Conservation (phyloP, 805 yeast genomes). For the Priceomyces carsonii region DNA sequence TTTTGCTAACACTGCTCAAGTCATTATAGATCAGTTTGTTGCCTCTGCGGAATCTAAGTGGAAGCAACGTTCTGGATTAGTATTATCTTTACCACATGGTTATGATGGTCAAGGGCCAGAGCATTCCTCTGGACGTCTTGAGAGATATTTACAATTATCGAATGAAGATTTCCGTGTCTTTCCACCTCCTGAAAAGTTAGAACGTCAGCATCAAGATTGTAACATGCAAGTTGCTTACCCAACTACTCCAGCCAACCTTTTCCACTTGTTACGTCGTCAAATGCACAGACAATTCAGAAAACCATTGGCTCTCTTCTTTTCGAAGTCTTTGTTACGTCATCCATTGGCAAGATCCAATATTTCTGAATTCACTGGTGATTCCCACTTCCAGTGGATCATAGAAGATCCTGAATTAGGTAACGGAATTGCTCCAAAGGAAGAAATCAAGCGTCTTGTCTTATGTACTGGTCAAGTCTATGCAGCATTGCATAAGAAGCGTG, state of each 20-base stretch:
- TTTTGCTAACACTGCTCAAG: slow-evolving; percentile 99
- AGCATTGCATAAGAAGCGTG: slow-evolving; percentile 88
- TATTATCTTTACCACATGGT: slow-evolving; percentile 96
- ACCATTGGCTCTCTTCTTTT: slow-evolving; percentile 84
- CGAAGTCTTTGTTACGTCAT: slow-evolving; percentile 92
- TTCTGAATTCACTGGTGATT: slow-evolving; percentile 84
- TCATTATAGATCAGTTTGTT: slow-evolving; percentile 92
- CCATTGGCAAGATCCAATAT: slow-evolving; percentile 92
- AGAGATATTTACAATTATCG: slow-evolving; percentile 92
- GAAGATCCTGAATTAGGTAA: slow-evolving; percentile 89
- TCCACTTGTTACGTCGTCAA: slow-evolving; percentile 97
- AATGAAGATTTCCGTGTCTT: slow-evolving; percentile 93
- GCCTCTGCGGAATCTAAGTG: slow-evolving; percentile 97
- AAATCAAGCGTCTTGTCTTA: slow-evolving; percentile 82
- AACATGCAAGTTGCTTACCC: slow-evolving; percentile 98
- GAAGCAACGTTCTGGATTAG: slow-evolving; percentile 98
- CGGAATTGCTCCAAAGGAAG: slow-evolving; percentile 72
- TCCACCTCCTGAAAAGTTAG: slow-evolving; percentile 87
- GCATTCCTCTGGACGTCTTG: slow-evolving; percentile 97
- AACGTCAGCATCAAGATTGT: slow-evolving; percentile 98
- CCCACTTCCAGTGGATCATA: slow-evolving; percentile 93
- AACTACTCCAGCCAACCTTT: slow-evolving; percentile 93
- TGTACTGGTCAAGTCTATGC: slow-evolving; percentile 95
- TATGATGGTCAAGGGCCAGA: slow-evolving; percentile 99
- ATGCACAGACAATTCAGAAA: slow-evolving; percentile 99